Conservation (phyloP, 1,284 basidiomycete species). For the Rhodotorula sp. region DNA sequence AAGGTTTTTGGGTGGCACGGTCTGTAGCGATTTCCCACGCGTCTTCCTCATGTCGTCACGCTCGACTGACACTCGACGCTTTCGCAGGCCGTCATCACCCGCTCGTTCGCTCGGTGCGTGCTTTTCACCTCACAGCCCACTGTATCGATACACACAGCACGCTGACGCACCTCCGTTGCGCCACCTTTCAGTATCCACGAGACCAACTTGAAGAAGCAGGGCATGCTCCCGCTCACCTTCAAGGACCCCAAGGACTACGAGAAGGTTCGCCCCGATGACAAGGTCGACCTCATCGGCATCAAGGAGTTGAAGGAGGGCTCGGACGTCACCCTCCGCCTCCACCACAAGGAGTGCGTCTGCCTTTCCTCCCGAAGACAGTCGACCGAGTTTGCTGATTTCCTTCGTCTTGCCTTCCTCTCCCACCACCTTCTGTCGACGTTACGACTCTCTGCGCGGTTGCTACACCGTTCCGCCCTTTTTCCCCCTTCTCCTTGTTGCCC, state of each 20-base stretch:
- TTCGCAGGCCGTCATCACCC: constrained; percentile 75
- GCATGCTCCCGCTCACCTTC: constrained; percentile 60
- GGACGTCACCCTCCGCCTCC: constrained; percentile 61
- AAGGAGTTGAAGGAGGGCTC: neutral
- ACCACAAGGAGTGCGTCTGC: constrained; percentile 71
- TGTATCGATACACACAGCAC: neutral
- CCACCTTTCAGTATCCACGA: constrained; percentile 92
- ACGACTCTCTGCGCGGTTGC: neutral
- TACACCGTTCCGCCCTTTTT: too few species aligned
- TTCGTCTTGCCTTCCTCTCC: neutral
- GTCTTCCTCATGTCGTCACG: too few species aligned
- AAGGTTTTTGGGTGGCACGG: constrained; percentile 86
- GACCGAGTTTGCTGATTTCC: too few species aligned
- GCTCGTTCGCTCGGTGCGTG: constrained; percentile 91
- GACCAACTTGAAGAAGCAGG: constrained; percentile 94
- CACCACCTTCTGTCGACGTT: neutral
- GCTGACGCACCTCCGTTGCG: constrained; percentile 68
- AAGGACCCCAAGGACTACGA: constrained; percentile 86
- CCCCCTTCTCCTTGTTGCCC: neutral
- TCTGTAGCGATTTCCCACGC: too few species aligned
- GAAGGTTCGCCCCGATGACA: neutral
- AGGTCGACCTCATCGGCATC: neutral
- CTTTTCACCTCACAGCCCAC: constrained; percentile 12
- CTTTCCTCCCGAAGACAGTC: too few species aligned
- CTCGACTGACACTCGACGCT: too few species aligned